Conservation (phyloP, 2,329 filamentous ascomycete genomes). For the Plectosphaerella cucumerina region DNA sequence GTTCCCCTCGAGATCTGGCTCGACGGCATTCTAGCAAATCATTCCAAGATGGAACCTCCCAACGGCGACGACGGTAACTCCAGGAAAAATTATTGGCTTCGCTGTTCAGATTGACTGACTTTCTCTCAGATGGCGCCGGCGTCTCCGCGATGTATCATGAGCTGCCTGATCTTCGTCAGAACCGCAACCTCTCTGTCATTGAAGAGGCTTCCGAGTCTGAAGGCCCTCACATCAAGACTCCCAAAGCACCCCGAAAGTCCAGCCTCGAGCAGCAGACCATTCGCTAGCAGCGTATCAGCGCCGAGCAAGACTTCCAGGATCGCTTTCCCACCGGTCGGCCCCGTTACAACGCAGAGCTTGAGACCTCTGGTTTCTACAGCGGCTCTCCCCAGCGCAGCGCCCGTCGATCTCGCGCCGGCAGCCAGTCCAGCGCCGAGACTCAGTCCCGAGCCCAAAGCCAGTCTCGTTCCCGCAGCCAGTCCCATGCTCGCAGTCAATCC, state of each 20-base stretch:
- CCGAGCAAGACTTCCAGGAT: neutral
- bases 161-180: neutral
- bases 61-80: neutral
- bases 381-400: neutral
- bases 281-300: neutral
- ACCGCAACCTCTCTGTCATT: neutral
- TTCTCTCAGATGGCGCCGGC: neutral
- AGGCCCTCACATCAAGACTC: neutral
- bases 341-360: neutral
- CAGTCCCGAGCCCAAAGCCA: neutral
- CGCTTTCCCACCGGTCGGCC: neutral
- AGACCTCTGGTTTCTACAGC: neutral
- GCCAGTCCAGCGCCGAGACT: too few relatives aligned
- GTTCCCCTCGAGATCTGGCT: neutral
- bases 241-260: neutral
- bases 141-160: neutral
- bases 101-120: neutral
- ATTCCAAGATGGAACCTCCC: neutral
- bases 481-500: too few relatives aligned
- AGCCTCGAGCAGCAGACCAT: neutral
- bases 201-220: conserved; percentile 1
- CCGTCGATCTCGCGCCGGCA: neutral
- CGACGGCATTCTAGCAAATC: neutral
- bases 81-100: neutral
- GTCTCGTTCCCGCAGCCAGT: neutral